phyloP scores from a whole-genome alignment of 2,329 filamentous ascomycete species.

The Cadophora luteo-olivacea region DNA sequence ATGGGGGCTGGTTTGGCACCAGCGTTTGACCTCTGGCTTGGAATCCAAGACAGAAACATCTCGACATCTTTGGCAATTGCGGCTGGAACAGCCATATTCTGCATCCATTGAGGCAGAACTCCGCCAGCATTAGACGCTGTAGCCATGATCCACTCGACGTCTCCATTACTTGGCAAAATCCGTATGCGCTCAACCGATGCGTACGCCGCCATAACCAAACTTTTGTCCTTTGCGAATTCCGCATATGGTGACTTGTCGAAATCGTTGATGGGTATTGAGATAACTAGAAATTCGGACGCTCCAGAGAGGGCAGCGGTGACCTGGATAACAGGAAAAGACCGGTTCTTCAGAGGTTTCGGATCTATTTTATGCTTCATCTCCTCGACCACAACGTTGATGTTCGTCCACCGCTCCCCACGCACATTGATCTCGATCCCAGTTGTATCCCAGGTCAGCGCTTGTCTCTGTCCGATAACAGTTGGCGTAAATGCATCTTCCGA shows the following conservation, averaged over 20 bases:
- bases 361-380: conserved; percentile 71
- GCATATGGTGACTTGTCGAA: conserved; percentile 46
- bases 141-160: conserved; percentile 79
- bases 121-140: conserved; percentile 76
- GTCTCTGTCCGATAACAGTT: conserved; percentile 53
- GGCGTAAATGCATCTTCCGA: conserved; percentile 66
- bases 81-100: conserved; percentile 67
- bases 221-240: conserved; percentile 50
- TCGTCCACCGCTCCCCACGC: conserved; percentile 51
- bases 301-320: conserved; percentile 55
- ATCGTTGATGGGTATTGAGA: conserved; percentile 60
- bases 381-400: conserved; percentile 58
- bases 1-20: conserved; percentile 19
- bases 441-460: conserved; percentile 55
- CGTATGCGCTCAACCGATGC: conserved; percentile 67
- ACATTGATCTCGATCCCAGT: conserved; percentile 48
- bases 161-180: conserved; percentile 43
- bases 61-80: conserved; percentile 75
- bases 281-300: conserved; percentile 59
- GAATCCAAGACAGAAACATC: conserved; percentile 69
- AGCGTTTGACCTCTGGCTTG: conserved; percentile 33
- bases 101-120: conserved; percentile 67
- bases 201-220: conserved; percentile 64
- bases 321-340: conserved; percentile 72
- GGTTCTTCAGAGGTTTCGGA: conserved; percentile 63